Percentiles rank a stretch among this genome's conserved stretches.
These are phyloP conservation scores for Blastocystis sp. DNA, from an alignment of 352 stramenopile genomes.

Conservation along the genomic window DNA sequence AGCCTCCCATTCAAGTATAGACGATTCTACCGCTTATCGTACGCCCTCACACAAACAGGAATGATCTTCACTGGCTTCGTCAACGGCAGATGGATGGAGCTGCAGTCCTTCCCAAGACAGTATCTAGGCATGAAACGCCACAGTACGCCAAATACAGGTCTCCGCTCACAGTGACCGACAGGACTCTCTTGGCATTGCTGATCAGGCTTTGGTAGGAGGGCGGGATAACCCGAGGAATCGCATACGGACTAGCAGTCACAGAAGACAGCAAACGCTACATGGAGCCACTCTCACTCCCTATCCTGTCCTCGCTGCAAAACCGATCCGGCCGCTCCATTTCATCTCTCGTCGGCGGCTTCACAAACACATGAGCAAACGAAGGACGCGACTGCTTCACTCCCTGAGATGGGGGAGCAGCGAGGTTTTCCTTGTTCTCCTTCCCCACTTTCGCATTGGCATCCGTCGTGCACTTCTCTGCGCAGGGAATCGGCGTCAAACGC, in stretches of 20 bases:
- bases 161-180: background rate
- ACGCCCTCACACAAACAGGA: background rate
- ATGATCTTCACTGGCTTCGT: background rate
- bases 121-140: background rate
- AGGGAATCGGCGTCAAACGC: background rate
- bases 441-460: background rate
- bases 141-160: background rate
- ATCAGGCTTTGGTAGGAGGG: background rate
- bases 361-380: background rate
- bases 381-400: background rate
- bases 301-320: too few species aligned
- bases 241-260: background rate
- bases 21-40: slow-evolving; percentile 8
- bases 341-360: background rate
- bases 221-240: background rate
- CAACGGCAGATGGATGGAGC: background rate
- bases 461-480: background rate
- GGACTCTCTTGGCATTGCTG: background rate
- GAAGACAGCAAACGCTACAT: too few species aligned
- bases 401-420: background rate
- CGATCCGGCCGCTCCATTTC: background rate
- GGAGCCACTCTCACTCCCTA: too few species aligned
- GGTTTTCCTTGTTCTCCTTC: background rate
- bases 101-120: background rate
- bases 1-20: slow-evolving; percentile 33